Conservation (phyloP, 2,329 filamentous ascomycete genomes). For the Ciborinia camelliae region DNA sequence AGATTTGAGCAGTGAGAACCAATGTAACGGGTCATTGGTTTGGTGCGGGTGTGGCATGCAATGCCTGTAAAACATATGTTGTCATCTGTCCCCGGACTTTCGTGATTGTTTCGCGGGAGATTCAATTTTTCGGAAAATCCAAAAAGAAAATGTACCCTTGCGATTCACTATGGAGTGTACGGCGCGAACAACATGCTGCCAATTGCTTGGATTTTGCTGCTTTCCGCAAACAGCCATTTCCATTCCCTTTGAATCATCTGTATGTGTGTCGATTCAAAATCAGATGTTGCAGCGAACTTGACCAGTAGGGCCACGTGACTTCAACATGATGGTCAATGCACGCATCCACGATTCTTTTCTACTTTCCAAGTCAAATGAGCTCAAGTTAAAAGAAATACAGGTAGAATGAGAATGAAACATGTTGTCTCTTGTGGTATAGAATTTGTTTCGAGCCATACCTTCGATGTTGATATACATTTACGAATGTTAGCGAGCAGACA, state of each 20-base stretch:
- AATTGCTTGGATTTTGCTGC: not conserved
- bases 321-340: not conserved
- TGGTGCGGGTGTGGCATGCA: not conserved
- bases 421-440: not conserved
- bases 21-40: not conserved
- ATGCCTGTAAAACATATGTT: slow-evolving; percentile 17
- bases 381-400: not conserved
- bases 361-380: not conserved
- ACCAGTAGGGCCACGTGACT: not conserved
- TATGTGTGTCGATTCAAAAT: not conserved
- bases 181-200: not conserved
- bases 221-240: not conserved
- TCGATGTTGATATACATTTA: not conserved
- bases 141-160: not conserved
- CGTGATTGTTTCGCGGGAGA: slow-evolving; percentile 8
- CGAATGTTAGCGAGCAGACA: not conserved
- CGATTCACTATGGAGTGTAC: not conserved
- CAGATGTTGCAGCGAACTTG: not conserved
- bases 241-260: not conserved
- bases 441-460: not conserved
- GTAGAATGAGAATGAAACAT: not conserved
- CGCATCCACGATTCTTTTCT: not conserved
- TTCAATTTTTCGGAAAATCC: not conserved
- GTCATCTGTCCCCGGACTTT: slow-evolving; percentile 18
- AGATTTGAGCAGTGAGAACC: not conserved